A percentile compares a stretch with the other conserved stretches of the same genome.
Conservation (phyloP, 495 filamentous ascomycete genomes). For the Hyaloscypha finlandica region DNA sequence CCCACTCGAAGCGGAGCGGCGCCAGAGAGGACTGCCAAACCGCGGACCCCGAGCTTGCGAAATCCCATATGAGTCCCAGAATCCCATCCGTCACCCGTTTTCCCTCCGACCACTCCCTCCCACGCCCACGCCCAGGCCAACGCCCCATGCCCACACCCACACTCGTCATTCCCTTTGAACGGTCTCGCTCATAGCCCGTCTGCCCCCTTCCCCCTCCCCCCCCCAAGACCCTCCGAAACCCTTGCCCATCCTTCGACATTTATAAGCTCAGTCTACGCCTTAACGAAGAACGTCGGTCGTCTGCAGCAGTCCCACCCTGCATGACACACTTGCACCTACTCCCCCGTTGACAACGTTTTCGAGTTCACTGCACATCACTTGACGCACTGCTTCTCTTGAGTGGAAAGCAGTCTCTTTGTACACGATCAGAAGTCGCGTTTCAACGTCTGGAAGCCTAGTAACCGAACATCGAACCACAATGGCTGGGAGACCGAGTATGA, state of each 20-base stretch:
- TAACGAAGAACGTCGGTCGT: neutral
- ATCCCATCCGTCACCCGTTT: neutral
- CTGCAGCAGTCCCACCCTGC: neutral
- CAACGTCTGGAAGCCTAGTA: neutral
- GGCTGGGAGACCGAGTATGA: constrained; percentile 39
- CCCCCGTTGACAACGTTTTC: neutral
- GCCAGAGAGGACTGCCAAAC: neutral
- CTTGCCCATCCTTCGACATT: neutral
- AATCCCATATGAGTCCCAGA: constrained; percentile 7
- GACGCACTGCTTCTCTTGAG: neutral
- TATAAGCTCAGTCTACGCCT: too few relatives aligned
- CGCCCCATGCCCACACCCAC: neutral
- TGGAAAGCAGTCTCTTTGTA: neutral
- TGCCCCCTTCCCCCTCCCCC: neutral
- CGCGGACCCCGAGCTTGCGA: neutral
- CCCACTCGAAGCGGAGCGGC: neutral
- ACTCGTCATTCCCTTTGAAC: neutral
- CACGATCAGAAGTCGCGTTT: neutral
- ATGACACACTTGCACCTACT: neutral
- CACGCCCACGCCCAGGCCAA: neutral
- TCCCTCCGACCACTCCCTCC: neutral
- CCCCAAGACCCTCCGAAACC: neutral
- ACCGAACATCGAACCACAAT: constrained; percentile 2
- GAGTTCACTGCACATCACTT: neutral
- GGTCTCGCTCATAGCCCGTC: neutral